Conservation (phyloP, 225 moss, liverwort and hornwort species). For the Physcomitrium patens region DNA sequence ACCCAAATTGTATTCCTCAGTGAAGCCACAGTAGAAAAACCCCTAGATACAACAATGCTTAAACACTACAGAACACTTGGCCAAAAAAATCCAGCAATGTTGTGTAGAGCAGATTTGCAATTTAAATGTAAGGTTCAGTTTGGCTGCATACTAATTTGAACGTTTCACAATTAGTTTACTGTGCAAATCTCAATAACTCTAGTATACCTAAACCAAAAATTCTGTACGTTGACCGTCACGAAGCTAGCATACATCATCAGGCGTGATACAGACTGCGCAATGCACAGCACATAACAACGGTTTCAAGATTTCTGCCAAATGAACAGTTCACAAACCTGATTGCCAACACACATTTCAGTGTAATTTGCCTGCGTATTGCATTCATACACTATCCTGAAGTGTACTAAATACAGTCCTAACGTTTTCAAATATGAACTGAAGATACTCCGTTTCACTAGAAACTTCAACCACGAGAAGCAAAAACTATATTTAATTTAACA, state of each 20-base stretch:
- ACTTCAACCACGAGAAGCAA: constrained; percentile 20
- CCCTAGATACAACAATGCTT: constrained; percentile 1
- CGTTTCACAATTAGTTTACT: neutral
- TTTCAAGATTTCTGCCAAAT: constrained; percentile 20
- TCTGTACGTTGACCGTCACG: constrained; percentile 85
- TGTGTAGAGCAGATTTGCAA: constrained; percentile 5
- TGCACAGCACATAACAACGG: constrained; percentile 39
- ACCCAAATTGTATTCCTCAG: constrained; percentile 9
- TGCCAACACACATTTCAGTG: constrained; percentile 8
- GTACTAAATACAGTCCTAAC: constrained; percentile 1
- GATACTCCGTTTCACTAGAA: neutral
- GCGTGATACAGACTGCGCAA: constrained; percentile 90
- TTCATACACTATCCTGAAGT: constrained; percentile 19
- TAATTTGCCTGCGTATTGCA: constrained; percentile 15
- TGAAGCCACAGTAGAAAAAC: neutral
- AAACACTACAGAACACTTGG: neutral
- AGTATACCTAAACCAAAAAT: constrained; percentile 76
- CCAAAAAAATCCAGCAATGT: neutral
- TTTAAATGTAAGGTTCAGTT: neutral
- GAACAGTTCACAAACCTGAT: constrained; percentile 5
- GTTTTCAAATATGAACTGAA: neutral
- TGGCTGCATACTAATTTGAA: neutral
- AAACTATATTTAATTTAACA: neutral
- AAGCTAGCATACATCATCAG: constrained; percentile 83
- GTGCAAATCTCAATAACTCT: neutral